These are phyloP conservation scores for Penicillium crustosum DNA, from an alignment of 2,329 filamentous ascomycete genomes.

Conservation along the genomic window DNA sequence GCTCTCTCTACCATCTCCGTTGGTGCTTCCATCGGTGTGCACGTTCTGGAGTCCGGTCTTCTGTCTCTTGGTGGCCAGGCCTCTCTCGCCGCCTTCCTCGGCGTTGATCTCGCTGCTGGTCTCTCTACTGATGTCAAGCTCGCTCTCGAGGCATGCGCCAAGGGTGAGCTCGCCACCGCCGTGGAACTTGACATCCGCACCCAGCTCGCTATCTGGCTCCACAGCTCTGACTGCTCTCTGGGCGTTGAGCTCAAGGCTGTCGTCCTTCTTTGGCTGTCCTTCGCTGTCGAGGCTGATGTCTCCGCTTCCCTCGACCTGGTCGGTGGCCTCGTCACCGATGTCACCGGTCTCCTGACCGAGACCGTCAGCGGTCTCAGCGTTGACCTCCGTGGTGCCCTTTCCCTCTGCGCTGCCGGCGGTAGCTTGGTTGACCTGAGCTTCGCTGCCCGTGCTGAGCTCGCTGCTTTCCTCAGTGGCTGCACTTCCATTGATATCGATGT, in stretches of 20 bases:
- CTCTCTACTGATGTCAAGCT: slow-evolving; percentile 32
- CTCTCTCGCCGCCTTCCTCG: slow-evolving; percentile 36
- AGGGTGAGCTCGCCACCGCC: slow-evolving; percentile 30
- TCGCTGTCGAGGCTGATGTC: slow-evolving; percentile 30
- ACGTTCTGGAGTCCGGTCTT: slow-evolving; percentile 32
- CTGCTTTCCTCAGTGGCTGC: slow-evolving; percentile 38
- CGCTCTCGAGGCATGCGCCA: slow-evolving; percentile 30
- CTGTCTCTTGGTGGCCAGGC: slow-evolving; percentile 31
- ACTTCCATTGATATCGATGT: slow-evolving; percentile 27
- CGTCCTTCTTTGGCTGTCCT: slow-evolving; percentile 39
- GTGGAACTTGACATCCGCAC: slow-evolving; percentile 32
- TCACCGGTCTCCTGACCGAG: slow-evolving; percentile 33
- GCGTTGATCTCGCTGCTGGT: slow-evolving; percentile 26
- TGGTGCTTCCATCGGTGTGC: slow-evolving; percentile 33
- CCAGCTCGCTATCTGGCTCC: slow-evolving; percentile 36
- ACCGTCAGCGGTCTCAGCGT: slow-evolving; percentile 30
- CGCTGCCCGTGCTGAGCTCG: slow-evolving; percentile 37
- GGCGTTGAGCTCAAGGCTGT: slow-evolving; percentile 40
- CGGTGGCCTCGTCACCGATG: slow-evolving; percentile 28
- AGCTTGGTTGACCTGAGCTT: slow-evolving; percentile 34
- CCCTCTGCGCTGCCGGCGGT: slow-evolving; percentile 33
- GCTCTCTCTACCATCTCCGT: slow-evolving; percentile 35
- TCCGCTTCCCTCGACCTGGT: slow-evolving; percentile 32
- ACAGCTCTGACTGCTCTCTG: slow-evolving; percentile 33
- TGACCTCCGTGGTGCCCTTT: slow-evolving; percentile 34